Base-by-base conservation (phyloP, 257 asterid species). In the Penstemon eatonii region DNA sequence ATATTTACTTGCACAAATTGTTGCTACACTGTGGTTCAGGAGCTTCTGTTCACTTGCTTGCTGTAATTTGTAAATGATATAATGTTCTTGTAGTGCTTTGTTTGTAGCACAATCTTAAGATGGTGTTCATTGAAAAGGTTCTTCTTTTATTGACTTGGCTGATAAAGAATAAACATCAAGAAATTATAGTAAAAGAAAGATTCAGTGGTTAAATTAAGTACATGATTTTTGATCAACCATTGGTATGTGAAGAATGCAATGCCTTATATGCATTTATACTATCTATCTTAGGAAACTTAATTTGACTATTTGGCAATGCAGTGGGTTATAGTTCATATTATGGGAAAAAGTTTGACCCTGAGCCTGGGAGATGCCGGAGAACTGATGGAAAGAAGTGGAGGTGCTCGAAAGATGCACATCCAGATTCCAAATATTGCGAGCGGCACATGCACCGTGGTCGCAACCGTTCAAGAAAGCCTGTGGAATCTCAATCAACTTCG, bases 391-490 rank as follows among this genome's bases (percentile, higher is more conserved):
- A 92, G 83, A 92, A 92, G 73, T 92, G 98, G 98, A 90, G 98
- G 81, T 92, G 98, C 89, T 85, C 98, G 0, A 92, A 92, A 75
- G 98, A 92, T 43, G 96, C 97, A 36, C 88, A 92, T 80, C 90
- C 96, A 0, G 97, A 92, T 90, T 92, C 98, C 85, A 92, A 90
- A 70, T 92, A 92, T 79, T 92, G 98, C 65, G 98, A 92, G 89
- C 97, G 98, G 79, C 98, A 92, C 83, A 92, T 92, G 98, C 93
- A 92, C 84, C 81, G 98, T 15, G 98, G 98, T 81, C 97, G 98
- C 79, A 90, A 90, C 96, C 97, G 98, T 92, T 92, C 98, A 92
- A 92, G 98, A 92, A 92, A 92, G 98, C 97, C 85, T 90, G 98
- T 92, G 98, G 98, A 92, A 92, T 85, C 96, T 80, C 95, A 89